Evolutionary conservation across 805 yeast species (phyloP).

Genomic region (Saccharomycodes ludwigii): DNA sequence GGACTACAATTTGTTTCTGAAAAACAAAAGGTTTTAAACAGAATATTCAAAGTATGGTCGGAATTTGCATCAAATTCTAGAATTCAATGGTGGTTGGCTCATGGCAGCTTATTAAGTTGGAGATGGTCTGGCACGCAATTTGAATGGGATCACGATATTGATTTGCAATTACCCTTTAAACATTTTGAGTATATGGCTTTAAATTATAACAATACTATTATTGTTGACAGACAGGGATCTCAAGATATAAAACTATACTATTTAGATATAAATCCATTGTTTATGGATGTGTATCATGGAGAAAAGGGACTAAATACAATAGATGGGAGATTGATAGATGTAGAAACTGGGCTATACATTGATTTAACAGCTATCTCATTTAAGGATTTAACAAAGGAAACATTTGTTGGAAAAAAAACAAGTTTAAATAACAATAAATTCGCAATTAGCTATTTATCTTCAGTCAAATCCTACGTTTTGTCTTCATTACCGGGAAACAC

Average conservation of each 20-base stretch:
- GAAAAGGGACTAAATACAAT: slow-evolving; percentile 34
- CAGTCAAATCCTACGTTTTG: no score
- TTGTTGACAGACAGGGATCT: slow-evolving; percentile 24
- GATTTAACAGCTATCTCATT: slow-evolving; percentile 47
- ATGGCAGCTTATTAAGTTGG: slow-evolving; percentile 45
- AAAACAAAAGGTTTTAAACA: slow-evolving; percentile 18
- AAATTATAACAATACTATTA: slow-evolving; percentile 31
- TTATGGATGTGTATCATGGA: slow-evolving; percentile 28
- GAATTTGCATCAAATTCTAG: slow-evolving; percentile 30
- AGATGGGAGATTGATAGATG: slow-evolving; percentile 49
- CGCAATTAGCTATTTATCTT: no score
- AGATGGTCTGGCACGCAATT: slow-evolving; percentile 40
- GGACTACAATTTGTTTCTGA: slow-evolving; percentile 31
- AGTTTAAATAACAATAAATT: not conserved
- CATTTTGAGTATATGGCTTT: slow-evolving; percentile 30
- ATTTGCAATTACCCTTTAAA: slow-evolving; percentile 37
- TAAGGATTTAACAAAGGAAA: slow-evolving; percentile 1
- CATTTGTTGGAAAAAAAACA: not conserved
- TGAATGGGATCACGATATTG: slow-evolving; percentile 47
- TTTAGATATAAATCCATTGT: slow-evolving; percentile 29
- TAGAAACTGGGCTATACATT: slow-evolving; percentile 44
- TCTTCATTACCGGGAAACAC: not conserved
- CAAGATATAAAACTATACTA: slow-evolving; percentile 38
- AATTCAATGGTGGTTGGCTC: slow-evolving; percentile 40
- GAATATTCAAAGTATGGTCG: slow-evolving; percentile 35